Conservation (phyloP, 176 grass and related monocot genomes). For the Aegilops tauschii region DNA sequence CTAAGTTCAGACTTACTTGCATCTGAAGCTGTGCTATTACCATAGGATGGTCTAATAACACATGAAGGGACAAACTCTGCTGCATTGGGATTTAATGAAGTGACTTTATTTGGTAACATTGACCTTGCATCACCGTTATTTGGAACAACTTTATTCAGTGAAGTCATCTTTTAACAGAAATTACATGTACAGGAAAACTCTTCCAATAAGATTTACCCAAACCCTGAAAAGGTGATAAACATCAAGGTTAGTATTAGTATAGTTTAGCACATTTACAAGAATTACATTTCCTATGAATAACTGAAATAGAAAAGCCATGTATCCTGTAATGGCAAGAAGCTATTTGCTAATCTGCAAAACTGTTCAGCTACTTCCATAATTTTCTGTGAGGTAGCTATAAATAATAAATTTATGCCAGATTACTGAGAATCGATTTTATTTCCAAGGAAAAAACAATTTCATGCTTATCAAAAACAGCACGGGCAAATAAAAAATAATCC, state of each 20-base stretch:
- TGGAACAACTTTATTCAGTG: slow-evolving; percentile 52
- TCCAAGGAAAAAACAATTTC: not conserved
- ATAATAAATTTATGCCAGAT: not conserved
- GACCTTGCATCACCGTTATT: slow-evolving; percentile 42
- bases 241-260: not conserved
- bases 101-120: slow-evolving; percentile 58
- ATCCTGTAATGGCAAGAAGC: not conserved
- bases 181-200: slow-evolving; percentile 41
- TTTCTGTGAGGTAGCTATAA: not conserved
- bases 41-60: slow-evolving; percentile 52
- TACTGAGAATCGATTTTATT: not conserved
- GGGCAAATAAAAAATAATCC: not conserved
- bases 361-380: not conserved
- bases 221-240: slow-evolving; percentile 51
- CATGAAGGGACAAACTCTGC: slow-evolving; percentile 88
- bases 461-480: not conserved
- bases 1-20: slow-evolving; percentile 50
- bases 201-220: slow-evolving; percentile 55
- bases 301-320: not conserved
- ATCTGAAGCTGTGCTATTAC: slow-evolving; percentile 40
- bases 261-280: not conserved
- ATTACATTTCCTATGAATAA: not conserved
- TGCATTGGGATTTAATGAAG: slow-evolving; percentile 93
- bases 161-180: slow-evolving; percentile 75
- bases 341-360: not conserved